phyloP scores from a whole-genome alignment of 208 protist species.

The Entamoeba moshkovskii region DNA sequence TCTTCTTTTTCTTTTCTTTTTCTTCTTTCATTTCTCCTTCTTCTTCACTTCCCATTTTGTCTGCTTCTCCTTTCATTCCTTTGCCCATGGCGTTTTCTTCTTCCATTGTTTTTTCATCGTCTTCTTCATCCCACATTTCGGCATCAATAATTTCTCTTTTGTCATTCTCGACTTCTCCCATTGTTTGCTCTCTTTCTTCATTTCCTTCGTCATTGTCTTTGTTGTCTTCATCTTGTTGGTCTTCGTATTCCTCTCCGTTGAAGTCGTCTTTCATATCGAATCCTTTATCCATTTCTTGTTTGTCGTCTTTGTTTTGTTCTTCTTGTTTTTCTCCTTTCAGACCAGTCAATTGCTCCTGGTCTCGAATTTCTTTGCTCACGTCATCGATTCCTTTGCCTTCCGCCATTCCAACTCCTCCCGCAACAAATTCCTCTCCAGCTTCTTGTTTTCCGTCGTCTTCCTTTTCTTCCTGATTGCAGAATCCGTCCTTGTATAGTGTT shows the following conservation, averaged over 20 bases:
- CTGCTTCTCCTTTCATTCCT: neutral
- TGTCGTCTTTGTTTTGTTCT: neutral
- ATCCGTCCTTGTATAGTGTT: neutral
- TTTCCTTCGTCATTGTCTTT: no score
- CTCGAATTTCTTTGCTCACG: neutral
- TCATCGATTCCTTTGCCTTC: neutral
- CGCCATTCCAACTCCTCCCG: neutral
- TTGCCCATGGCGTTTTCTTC: neutral
- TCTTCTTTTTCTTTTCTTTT: neutral
- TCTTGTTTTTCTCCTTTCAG: neutral
- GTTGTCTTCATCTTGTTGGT: neutral
- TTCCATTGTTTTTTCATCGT: neutral
- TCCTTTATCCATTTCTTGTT: neutral
- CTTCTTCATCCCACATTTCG: no score
- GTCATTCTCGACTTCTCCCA: no score
- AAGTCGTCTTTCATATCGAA: neutral
- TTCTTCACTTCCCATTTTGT: neutral
- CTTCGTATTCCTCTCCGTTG: neutral
- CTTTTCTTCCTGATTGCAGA: neutral
- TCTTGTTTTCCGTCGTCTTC: neutral
- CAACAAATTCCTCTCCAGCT: neutral
- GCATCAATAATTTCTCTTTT: no score
- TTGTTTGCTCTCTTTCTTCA: no score
- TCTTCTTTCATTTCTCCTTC: neutral
- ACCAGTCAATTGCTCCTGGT: neutral